These are phyloP conservation scores for Lentinus brumalis DNA, from an alignment of 768 basidiomycete species.

Conservation along the genomic window DNA sequence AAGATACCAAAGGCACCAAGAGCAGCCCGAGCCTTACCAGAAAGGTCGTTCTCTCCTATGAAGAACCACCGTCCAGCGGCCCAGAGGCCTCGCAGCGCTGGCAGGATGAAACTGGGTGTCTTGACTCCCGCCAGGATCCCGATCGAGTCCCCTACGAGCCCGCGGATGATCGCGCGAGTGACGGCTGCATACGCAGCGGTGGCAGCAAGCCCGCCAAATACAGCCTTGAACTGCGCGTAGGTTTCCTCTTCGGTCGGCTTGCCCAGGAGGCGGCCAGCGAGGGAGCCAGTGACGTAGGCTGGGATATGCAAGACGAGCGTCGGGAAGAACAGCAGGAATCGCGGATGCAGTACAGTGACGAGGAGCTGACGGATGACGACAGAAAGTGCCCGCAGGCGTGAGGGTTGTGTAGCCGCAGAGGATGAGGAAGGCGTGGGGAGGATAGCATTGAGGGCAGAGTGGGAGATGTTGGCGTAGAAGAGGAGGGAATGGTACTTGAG, in stretches of 20 bases:
- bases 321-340: conserved; percentile 84
- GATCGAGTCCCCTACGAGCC: background rate
- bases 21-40: conserved; percentile 10
- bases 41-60: background rate
- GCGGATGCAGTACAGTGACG: conserved; percentile 64
- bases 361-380: conserved; percentile 74
- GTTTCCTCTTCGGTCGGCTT: conserved; percentile 84
- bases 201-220: conserved; percentile 54
- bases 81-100: background rate
- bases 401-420: conserved; percentile 37
- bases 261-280: conserved; percentile 64
- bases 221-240: conserved; percentile 93
- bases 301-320: conserved; percentile 83
- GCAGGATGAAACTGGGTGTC: background rate
- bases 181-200: conserved; percentile 16
- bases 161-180: conserved; percentile 4
- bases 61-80: conserved; percentile 11
- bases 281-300: conserved; percentile 74
- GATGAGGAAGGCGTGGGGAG: conserved; percentile 65
- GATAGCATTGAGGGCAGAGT: conserved; percentile 73
- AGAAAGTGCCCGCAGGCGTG: conserved; percentile 70
- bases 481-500: conserved; percentile 87
- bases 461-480: conserved; percentile 77
- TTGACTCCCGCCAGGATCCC: background rate
- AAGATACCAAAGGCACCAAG: conserved; percentile 20